Conservation (phyloP, 1,139 yeast species). For the Hyphopichia wangnamkhiaoensis region DNA sequence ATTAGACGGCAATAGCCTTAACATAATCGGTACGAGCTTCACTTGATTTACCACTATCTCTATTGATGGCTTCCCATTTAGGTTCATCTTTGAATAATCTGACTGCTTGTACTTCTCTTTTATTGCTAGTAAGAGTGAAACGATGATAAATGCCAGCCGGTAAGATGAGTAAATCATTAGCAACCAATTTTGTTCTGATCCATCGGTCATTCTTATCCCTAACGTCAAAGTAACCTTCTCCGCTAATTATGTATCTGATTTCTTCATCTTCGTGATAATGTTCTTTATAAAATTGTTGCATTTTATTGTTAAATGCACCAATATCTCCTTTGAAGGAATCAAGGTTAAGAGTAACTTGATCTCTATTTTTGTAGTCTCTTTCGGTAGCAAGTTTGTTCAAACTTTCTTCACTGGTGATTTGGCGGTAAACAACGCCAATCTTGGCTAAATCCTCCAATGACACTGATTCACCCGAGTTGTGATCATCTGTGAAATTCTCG, state of each 20-base stretch:
- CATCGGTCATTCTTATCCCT: conserved; percentile 69
- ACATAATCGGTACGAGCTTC: conserved; percentile 36
- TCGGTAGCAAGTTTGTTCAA: conserved; percentile 68
- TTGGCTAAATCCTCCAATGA: conserved; percentile 48
- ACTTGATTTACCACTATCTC: conserved; percentile 38
- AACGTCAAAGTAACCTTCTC: conserved; percentile 91
- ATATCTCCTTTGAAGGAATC: conserved; percentile 65
- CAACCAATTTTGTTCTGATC: conserved; percentile 70
- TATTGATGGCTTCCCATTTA: conserved; percentile 87
- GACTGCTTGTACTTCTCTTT: conserved; percentile 70
- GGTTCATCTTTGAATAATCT: conserved; percentile 93
- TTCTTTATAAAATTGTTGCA: conserved; percentile 74
- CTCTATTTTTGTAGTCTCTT: conserved; percentile 80
- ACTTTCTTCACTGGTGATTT: conserved; percentile 51
- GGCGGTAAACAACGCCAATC: conserved; percentile 72
- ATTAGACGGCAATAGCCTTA: conserved; percentile 27
- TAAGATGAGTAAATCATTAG: conserved; percentile 68
- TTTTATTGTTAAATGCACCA: conserved; percentile 59
- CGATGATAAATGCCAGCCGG: conserved; percentile 96
- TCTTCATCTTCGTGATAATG: conserved; percentile 98
- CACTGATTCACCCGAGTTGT: conserved; percentile 67
- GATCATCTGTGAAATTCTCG: conserved; percentile 70
- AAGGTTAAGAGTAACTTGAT: conserved; percentile 62
- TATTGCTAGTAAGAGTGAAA: conserved; percentile 66
- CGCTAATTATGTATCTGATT: conserved; percentile 85